Evolutionary conservation across 2,329 filamentous ascomycete genomes (phyloP).

Genomic region (Colletotrichum camelliae): DNA sequence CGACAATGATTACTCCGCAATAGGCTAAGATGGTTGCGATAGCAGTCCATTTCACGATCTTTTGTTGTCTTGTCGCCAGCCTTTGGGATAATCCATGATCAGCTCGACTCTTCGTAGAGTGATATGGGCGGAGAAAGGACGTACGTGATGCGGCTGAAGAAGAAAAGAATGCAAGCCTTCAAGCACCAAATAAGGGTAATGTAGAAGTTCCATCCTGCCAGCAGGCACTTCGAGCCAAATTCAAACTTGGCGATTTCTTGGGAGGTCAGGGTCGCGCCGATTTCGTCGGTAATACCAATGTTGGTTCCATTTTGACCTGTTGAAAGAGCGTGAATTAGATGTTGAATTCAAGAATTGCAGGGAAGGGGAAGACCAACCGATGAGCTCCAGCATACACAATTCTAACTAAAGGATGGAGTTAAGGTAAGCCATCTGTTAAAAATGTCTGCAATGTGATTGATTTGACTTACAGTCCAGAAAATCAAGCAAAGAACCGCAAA

Average conservation of each 20-base stretch:
- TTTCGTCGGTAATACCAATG: constrained; percentile 37
- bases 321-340: neutral
- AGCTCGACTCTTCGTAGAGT: too few relatives aligned
- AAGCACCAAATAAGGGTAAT: constrained; percentile 46
- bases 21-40: constrained; percentile 35
- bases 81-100: constrained; percentile 21
- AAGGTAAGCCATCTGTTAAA: too few relatives aligned
- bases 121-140: constrained; percentile 14
- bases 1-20: constrained; percentile 34
- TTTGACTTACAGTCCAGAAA: constrained; percentile 41
- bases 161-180: constrained; percentile 48
- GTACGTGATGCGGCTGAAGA: constrained; percentile 48
- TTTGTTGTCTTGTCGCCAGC: constrained; percentile 40
- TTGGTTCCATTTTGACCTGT: constrained; percentile 43
- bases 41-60: constrained; percentile 39
- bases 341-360: neutral
- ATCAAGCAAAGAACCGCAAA: constrained; percentile 41
- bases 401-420: neutral
- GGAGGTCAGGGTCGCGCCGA: constrained; percentile 33
- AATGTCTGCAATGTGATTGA: neutral
- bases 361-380: neutral
- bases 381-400: constrained; percentile 8
- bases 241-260: constrained; percentile 31
- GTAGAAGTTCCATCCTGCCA: constrained; percentile 46
- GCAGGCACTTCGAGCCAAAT: constrained; percentile 38